These are phyloP conservation scores for Diplodia sapinea DNA, from an alignment of 2,329 filamentous ascomycete genomes.

Conservation along the genomic window DNA sequence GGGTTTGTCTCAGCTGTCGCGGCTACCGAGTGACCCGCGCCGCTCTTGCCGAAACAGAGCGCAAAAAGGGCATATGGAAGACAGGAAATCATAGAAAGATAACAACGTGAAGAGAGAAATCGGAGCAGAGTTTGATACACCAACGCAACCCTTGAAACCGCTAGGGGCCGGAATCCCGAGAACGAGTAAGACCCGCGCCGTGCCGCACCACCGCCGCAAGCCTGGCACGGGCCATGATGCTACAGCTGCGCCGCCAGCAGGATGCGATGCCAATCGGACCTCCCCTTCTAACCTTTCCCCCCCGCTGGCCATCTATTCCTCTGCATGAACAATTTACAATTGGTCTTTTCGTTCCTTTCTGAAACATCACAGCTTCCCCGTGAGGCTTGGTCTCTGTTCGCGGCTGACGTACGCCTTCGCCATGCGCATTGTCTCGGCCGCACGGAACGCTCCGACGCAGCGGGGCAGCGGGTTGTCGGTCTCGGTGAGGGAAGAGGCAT, in stretches of 20 bases:
- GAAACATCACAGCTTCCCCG: conserved; percentile 19
- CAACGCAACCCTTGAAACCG: not conserved
- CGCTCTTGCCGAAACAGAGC: conserved; percentile 4
- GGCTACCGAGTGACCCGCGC: conserved; percentile 18
- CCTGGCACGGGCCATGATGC: conserved; percentile 5
- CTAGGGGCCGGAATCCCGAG: not conserved
- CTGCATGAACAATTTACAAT: not conserved
- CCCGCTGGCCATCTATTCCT: not conserved
- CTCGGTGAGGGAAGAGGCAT: not conserved
- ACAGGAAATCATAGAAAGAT: not conserved
- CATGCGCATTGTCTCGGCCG: conserved; percentile 1
- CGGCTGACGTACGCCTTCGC: not conserved
- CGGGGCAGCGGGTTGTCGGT: not conserved
- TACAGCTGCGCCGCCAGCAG: not conserved
- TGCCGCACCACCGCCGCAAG: not conserved
- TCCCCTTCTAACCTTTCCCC: not conserved
- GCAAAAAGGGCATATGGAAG: not conserved
- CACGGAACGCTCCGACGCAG: conserved; percentile 2
- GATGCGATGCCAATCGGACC: conserved; percentile 6
- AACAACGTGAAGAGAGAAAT: not conserved
- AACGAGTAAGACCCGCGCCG: not conserved
- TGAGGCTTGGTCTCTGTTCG: conserved; percentile 12
- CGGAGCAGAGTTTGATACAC: conserved; percentile 1
- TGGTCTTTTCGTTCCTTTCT: conserved; percentile 10
- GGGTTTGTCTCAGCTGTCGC: conserved; percentile 18